phyloP scores from a whole-genome alignment of 2,329 filamentous ascomycete genomes.

The Alternaria panax region DNA sequence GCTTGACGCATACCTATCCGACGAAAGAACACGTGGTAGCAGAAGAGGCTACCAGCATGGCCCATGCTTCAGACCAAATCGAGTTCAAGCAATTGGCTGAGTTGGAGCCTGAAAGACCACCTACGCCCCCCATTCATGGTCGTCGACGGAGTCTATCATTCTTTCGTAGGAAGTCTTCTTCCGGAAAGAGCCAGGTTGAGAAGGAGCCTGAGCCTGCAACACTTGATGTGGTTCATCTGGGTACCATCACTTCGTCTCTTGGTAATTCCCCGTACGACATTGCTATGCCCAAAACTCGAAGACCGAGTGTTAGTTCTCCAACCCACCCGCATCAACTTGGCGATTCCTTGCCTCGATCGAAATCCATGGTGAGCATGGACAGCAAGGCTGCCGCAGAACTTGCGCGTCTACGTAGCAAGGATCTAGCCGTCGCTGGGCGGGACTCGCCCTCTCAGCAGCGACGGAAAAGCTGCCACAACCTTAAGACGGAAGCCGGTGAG shows the following conservation, averaged over 20 bases:
- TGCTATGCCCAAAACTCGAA: slow-evolving; percentile 38
- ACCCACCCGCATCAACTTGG: slow-evolving; percentile 49
- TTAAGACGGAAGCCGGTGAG: slow-evolving; percentile 34
- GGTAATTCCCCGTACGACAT: slow-evolving; percentile 56
- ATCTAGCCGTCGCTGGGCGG: slow-evolving; percentile 32
- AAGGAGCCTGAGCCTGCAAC: slow-evolving; percentile 24
- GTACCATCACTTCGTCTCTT: slow-evolving; percentile 51
- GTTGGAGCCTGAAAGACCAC: slow-evolving; percentile 33
- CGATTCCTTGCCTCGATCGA: slow-evolving; percentile 34
- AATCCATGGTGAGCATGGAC: slow-evolving; percentile 47
- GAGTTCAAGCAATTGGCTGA: slow-evolving; percentile 23
- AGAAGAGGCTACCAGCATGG: slow-evolving; percentile 11
- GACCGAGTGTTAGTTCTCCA: slow-evolving; percentile 29
- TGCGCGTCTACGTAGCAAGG: slow-evolving; percentile 47
- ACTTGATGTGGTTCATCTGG: slow-evolving; percentile 49
- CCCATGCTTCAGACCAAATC: slow-evolving; percentile 10
- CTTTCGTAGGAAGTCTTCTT: slow-evolving; percentile 39
- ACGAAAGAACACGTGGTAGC: slow-evolving; percentile 38
- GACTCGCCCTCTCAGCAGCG: slow-evolving; percentile 29
- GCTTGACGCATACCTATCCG: slow-evolving; percentile 46
- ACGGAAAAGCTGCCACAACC: slow-evolving; percentile 40
- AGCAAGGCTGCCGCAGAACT: slow-evolving; percentile 44
- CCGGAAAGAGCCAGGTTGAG: slow-evolving; percentile 30
- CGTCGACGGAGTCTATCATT: slow-evolving; percentile 39
- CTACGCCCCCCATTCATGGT: slow-evolving; percentile 31